phyloP scores from a whole-genome alignment of 176 grass and related monocot genomes.

The Eleusine coracana region DNA sequence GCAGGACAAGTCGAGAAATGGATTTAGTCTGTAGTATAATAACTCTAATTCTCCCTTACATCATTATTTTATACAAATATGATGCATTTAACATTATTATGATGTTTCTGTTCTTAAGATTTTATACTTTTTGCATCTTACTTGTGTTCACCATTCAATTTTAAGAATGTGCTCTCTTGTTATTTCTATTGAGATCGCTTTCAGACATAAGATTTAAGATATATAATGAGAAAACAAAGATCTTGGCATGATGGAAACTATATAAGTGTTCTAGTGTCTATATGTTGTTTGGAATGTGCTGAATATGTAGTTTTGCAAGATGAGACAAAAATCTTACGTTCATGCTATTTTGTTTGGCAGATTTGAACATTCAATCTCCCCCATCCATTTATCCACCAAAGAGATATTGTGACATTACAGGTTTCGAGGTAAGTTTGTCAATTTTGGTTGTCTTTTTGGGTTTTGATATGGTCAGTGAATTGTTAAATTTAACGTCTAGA shows the following conservation, averaged over 20 bases:
- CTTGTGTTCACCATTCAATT: not conserved
- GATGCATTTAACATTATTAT: not conserved
- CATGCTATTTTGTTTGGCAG: constrained; percentile 41
- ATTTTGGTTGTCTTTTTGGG: constrained; percentile 18
- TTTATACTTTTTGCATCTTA: not conserved
- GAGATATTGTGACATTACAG: constrained; percentile 96
- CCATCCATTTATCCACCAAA: constrained; percentile 93
- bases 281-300: constrained; percentile 5
- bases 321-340: constrained; percentile 6
- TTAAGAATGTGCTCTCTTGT: not conserved
- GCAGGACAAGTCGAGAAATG: not conserved
- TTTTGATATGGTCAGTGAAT: not conserved
- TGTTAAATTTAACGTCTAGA: constrained; percentile 1
- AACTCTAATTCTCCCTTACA: not conserved
- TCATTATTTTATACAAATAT: not conserved
- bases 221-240: not conserved
- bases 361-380: constrained; percentile 90
- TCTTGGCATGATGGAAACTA: not conserved
- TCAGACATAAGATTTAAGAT: not conserved
- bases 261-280: not conserved
- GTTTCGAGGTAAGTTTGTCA: constrained; percentile 75
- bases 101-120: not conserved
- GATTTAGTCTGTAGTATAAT: not conserved
- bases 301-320: not conserved
- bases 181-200: not conserved